These are phyloP conservation scores for Talaromyces sp. DNA, from an alignment of 2,329 filamentous ascomycete genomes.

Conservation along the genomic window DNA sequence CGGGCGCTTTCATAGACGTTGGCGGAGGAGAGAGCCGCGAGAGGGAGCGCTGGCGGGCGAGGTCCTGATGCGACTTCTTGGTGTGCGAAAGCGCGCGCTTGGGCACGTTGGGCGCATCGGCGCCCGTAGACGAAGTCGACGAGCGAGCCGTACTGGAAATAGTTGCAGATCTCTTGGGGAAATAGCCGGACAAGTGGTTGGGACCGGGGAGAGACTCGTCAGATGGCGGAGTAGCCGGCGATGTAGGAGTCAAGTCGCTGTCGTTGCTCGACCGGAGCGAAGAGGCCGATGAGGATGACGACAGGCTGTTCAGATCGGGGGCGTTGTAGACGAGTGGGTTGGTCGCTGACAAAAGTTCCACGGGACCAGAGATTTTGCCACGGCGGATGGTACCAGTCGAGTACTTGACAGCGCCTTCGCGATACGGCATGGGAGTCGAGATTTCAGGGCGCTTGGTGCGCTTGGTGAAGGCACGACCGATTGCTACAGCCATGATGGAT, in stretches of 20 bases:
- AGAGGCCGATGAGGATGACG: conserved; percentile 44
- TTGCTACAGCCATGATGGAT: conserved; percentile 27
- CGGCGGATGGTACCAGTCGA: conserved; percentile 41
- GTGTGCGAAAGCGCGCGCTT: conserved; percentile 78
- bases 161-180: conserved; percentile 64
- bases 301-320: conserved; percentile 60
- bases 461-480: conserved; percentile 44
- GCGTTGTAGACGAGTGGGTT: conserved; percentile 96
- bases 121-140: conserved; percentile 38
- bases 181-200: conserved; percentile 54
- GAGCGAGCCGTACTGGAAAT: conserved; percentile 52
- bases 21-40: conserved; percentile 45
- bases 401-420: conserved; percentile 40
- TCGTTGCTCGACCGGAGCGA: conserved; percentile 61
- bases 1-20: conserved; percentile 29
- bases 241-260: conserved; percentile 57
- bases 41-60: conserved; percentile 64
- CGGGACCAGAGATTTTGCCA: conserved; percentile 69
- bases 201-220: conserved; percentile 46
- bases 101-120: conserved; percentile 63
- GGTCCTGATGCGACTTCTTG: conserved; percentile 73
- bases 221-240: conserved; percentile 25
- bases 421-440: conserved; percentile 37
- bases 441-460: conserved; percentile 43
- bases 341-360: conserved; percentile 85